A percentile compares a stretch with the other conserved stretches of the same genome.
Evolutionary conservation across 164 flowering plant genomes (phyloP).

Genomic region (Dillenia suffruticosa): DNA sequence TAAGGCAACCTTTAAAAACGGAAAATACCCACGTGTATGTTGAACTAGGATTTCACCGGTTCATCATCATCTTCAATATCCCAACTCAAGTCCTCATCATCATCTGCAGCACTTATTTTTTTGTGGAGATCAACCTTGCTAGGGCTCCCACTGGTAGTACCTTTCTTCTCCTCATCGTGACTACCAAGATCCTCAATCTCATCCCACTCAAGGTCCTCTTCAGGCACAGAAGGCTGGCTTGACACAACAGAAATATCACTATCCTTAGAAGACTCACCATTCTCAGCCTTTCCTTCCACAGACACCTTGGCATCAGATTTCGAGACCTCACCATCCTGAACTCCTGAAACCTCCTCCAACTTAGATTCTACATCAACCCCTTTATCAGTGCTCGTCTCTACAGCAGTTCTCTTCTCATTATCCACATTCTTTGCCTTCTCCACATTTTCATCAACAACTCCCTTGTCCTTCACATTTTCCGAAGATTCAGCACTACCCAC

Average conservation of each 20-base stretch:
- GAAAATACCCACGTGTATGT: background rate
- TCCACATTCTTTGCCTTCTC: slow-evolving; percentile 1
- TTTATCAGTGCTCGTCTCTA: slow-evolving; percentile 14
- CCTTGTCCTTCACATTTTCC: background rate
- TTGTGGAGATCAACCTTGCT: slow-evolving; percentile 51
- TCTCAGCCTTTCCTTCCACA: slow-evolving; percentile 35
- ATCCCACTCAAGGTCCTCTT: slow-evolving; percentile 91
- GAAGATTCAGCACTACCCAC: slow-evolving; percentile 1
- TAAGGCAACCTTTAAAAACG: no score
- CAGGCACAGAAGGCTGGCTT: slow-evolving; percentile 42
- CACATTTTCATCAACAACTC: background rate
- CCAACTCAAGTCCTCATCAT: slow-evolving; percentile 86
- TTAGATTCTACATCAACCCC: background rate
- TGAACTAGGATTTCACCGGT: slow-evolving; percentile 39
- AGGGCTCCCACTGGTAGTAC: slow-evolving; percentile 24
- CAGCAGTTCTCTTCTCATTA: background rate
- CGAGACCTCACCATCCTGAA: slow-evolving; percentile 12
- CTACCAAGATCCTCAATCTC: slow-evolving; percentile 81
- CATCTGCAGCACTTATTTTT: slow-evolving; percentile 58
- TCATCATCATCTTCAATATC: slow-evolving; percentile 86
- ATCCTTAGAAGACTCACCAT: slow-evolving; percentile 40
- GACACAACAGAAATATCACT: slow-evolving; percentile 63
- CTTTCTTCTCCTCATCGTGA: slow-evolving; percentile 42
- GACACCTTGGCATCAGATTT: slow-evolving; percentile 22
- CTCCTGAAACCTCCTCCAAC: slow-evolving; percentile 8